Conservation (phyloP, 805 yeast genomes). For the Cyberlindnera americana region DNA sequence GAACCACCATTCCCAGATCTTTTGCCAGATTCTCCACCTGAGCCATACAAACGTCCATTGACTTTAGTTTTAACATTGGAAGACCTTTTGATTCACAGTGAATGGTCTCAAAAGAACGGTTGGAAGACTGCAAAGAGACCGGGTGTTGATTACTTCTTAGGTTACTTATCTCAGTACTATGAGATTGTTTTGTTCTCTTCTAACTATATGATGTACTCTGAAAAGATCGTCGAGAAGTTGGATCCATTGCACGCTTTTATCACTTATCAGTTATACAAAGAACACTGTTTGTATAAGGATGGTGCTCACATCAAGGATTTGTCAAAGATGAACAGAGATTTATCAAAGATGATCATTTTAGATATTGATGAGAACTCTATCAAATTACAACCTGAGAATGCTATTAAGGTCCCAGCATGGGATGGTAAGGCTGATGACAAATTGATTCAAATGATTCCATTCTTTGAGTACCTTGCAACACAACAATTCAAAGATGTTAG, state of each 20-base stretch:
- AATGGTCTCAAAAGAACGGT: conserved; percentile 88
- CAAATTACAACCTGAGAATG: conserved; percentile 88
- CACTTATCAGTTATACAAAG: conserved; percentile 83
- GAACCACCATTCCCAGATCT: conserved; percentile 94
- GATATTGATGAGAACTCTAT: conserved; percentile 74
- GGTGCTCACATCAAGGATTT: conserved; percentile 90
- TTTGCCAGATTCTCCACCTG: conserved; percentile 88
- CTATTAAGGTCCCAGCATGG: conserved; percentile 85
- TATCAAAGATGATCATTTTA: conserved; percentile 71
- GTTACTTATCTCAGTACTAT: conserved; percentile 90
- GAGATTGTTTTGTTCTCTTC: conserved; percentile 91
- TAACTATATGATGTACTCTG: conserved; percentile 81
- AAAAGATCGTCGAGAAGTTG: conserved; percentile 77
- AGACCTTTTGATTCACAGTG: conserved; percentile 85
- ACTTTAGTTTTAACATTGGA: conserved; percentile 88
- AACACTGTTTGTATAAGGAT: conserved; percentile 81
- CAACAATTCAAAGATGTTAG: conserved; percentile 84
- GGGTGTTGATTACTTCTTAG: conserved; percentile 94
- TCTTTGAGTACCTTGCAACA: conserved; percentile 91
- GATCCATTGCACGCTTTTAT: conserved; percentile 92
- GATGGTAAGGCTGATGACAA: conserved; percentile 79
- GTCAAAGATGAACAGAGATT: conserved; percentile 85
- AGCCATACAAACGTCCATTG: conserved; percentile 87
- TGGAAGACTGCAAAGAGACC: conserved; percentile 99
- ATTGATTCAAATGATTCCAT: conserved; percentile 79